These are phyloP conservation scores for Fusarium sp. DNA, from an alignment of 2,329 filamentous ascomycete species.

Conservation along the genomic window DNA sequence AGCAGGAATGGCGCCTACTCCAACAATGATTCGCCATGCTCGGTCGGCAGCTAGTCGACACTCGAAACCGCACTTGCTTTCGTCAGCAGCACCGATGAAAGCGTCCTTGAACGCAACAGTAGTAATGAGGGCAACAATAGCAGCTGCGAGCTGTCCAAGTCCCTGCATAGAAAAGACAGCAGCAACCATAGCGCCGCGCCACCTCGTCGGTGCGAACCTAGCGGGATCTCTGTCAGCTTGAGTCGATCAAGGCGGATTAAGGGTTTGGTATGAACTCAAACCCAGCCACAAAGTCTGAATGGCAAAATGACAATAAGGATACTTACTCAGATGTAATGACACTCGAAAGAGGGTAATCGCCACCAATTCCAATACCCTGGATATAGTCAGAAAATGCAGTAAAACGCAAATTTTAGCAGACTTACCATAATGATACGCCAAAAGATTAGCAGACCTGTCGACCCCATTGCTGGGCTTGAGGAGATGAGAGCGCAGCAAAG, in stretches of 20 bases:
- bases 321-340: constrained; percentile 81
- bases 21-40: constrained; percentile 85
- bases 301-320: neutral
- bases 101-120: constrained; percentile 71
- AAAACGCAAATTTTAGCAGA: neutral
- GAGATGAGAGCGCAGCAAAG: constrained; percentile 74
- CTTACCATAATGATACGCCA: constrained; percentile 79
- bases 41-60: constrained; percentile 81
- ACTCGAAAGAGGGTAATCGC: constrained; percentile 80
- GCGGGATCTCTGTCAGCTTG: constrained; percentile 30
- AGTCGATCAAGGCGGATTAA: neutral
- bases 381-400: constrained; percentile 24
- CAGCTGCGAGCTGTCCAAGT: constrained; percentile 79
- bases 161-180: constrained; percentile 89
- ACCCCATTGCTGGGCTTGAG: constrained; percentile 69
- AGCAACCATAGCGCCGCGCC: constrained; percentile 86
- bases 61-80: constrained; percentile 65
- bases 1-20: constrained; percentile 81
- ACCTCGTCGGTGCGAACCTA: constrained; percentile 83
- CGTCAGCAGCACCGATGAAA: constrained; percentile 57
- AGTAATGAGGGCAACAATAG: constrained; percentile 77
- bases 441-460: constrained; percentile 74
- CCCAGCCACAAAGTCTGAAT: constrained; percentile 30
- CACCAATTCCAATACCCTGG: constrained; percentile 79
- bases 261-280: constrained; percentile 1